Conservation (phyloP, 495 filamentous ascomycete genomes). For the Penicillium cosmopolitanum region DNA sequence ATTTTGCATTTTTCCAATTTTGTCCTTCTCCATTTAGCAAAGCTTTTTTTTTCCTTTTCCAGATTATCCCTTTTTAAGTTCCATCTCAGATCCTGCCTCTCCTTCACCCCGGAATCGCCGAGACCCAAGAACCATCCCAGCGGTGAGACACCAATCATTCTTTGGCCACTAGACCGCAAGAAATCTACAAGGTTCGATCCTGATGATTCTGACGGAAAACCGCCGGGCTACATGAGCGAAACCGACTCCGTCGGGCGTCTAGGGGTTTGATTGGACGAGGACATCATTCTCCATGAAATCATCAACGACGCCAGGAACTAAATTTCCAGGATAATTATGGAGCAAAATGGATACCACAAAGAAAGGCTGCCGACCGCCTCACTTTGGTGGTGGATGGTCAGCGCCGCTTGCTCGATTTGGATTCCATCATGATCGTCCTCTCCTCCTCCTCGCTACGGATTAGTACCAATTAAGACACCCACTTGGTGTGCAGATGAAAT, state of each 20-base stretch:
- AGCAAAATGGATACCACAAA: not conserved
- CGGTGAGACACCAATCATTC: not conserved
- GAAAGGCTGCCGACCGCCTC: conserved; percentile 6
- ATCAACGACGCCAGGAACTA: not conserved
- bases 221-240: conserved; percentile 1
- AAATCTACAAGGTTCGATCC: not conserved
- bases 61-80: not conserved
- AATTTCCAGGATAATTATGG: not conserved
- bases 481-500: conserved; percentile 17
- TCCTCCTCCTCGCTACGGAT: conserved; percentile 15
- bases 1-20: not conserved
- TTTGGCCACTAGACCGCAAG: conserved; percentile 22
- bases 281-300: not conserved
- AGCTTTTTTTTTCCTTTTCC: not conserved
- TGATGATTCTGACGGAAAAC: conserved; percentile 8
- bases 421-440: conserved; percentile 25
- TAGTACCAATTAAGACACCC: conserved; percentile 13
- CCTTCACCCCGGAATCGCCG: not conserved
- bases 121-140: not conserved
- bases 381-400: conserved; percentile 1
- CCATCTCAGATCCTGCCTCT: not conserved
- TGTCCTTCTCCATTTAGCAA: too few relatives aligned
- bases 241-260: not conserved
- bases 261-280: not conserved
- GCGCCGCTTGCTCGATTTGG: conserved; percentile 10